Evolutionary conservation across 2,329 filamentous ascomycete genomes (phyloP).

Genomic region (Fusarium cicatricum): DNA sequence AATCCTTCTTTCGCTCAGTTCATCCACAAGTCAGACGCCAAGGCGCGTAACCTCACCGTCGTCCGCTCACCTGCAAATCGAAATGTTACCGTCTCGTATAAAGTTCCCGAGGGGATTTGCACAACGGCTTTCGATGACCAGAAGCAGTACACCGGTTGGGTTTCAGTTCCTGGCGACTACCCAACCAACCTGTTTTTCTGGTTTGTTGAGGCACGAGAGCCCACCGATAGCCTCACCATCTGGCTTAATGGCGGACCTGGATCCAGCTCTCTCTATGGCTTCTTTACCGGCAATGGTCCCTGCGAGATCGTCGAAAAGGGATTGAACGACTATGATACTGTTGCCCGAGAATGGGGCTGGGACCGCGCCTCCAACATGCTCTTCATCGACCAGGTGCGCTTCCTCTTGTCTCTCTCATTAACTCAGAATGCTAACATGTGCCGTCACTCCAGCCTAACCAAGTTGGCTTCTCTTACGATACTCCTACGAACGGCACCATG

Average conservation of each 20-base stretch:
- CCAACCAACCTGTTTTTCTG: constrained; percentile 62
- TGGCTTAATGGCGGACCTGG: constrained; percentile 76
- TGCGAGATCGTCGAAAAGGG: constrained; percentile 60
- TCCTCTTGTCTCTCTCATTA: background rate
- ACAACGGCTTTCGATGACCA: constrained; percentile 70
- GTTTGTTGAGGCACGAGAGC: constrained; percentile 57
- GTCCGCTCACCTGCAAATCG: constrained; percentile 69
- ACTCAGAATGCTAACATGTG: constrained; percentile 14
- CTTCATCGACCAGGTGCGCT: constrained; percentile 63
- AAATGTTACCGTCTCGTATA: constrained; percentile 74
- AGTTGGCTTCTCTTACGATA: constrained; percentile 74
- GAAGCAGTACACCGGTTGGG: constrained; percentile 76
- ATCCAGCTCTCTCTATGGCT: constrained; percentile 68
- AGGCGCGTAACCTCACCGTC: constrained; percentile 57
- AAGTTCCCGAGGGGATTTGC: constrained; percentile 67
- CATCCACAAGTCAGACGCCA: constrained; percentile 40
- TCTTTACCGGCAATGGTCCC: constrained; percentile 68
- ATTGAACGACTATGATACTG: constrained; percentile 60
- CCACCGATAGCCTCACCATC: constrained; percentile 58
- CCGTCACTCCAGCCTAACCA: constrained; percentile 67
- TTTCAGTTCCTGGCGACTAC: constrained; percentile 65
- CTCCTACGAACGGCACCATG: constrained; percentile 66
- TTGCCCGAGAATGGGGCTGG: constrained; percentile 71
- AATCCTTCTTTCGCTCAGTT: constrained; percentile 45
- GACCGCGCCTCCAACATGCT: constrained; percentile 64